These are phyloP conservation scores for Malus hybrid DNA, from an alignment of 331 rosid species.

Conservation along the genomic window DNA sequence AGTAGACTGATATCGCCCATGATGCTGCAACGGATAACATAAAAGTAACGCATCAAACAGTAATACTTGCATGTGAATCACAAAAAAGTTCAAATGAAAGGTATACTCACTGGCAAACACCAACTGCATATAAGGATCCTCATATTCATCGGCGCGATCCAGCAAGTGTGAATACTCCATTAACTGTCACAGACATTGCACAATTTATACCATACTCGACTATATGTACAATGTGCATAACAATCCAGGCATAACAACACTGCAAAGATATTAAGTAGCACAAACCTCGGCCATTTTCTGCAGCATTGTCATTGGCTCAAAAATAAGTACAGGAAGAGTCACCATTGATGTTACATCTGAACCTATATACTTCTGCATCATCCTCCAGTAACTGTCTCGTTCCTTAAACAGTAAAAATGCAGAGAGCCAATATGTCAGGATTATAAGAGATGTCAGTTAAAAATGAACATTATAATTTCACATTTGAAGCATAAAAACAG, in stretches of 20 bases:
- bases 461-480: background rate
- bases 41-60: constrained; percentile 7
- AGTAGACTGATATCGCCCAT: constrained; percentile 91
- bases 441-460: background rate
- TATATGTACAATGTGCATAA: background rate
- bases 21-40: constrained; percentile 48
- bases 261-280: constrained; percentile 7
- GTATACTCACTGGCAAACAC: constrained; percentile 65
- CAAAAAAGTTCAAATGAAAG: background rate
- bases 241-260: background rate
- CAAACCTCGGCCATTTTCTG: constrained; percentile 92
- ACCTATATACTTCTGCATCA: constrained; percentile 86
- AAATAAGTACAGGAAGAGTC: constrained; percentile 76
- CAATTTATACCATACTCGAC: constrained; percentile 3
- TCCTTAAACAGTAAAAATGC: constrained; percentile 20
- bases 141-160: constrained; percentile 75
- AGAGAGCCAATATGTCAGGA: background rate
- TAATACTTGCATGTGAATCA: background rate
- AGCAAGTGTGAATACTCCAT: constrained; percentile 86
- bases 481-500: background rate
- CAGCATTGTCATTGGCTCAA: constrained; percentile 93
- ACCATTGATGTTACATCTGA: constrained; percentile 82
- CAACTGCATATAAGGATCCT: constrained; percentile 74
- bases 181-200: constrained; percentile 40
- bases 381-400: constrained; percentile 72